Base-by-base conservation (phyloP, 1,284 basidiomycete species). In the Ustilago bromivora region DNA sequence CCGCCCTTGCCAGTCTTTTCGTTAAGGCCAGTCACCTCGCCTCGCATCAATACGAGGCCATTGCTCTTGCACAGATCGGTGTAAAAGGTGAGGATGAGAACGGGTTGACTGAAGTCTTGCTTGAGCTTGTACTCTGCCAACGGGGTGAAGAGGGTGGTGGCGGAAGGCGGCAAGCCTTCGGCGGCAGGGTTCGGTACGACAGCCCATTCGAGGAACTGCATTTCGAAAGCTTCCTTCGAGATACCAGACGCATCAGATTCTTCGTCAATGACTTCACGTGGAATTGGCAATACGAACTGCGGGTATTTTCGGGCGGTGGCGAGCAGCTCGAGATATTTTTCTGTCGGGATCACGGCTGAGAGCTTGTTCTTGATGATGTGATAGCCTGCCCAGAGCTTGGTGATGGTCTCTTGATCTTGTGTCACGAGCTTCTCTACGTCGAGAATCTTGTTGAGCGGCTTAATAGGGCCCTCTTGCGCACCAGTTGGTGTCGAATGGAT, bases 111-210 rank as follows among this genome's bases (percentile, higher is more conserved):
- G 87, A 93, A 98, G 53, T 92, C 90, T 72, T 91, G 90, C 36
- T 93, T 91, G 66, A 91, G 88, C 87, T 98, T 97, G 90, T 95
- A 99, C 88, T 98, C 96, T 79, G 94, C 92, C 57, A 98, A 89
- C 4, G 96, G 93, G 0, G 96, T 96, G 88, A 97, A 97, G 59
- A 99, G 89, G 0, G 94, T 84, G 11, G 75, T 71, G 1, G 78
- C 76, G 2, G 71, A 54, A 9, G 76, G 74, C n/a, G 67, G 71
- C 23, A 62, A 55, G 13, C 57, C 57, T 19, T 52, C 40, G 10
- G 40, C 52, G 36, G 65, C 47, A 9, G 67, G 15, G 57, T 64
- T 55, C 15, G 82, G 81, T 9, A 85, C 51, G 32, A 81, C 57
- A 4, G 71, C 76, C 84, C 84, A 86, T 56, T 86, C 80, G 63